Conservation (phyloP, 441 rosid species). For the Kokia cookei region DNA sequence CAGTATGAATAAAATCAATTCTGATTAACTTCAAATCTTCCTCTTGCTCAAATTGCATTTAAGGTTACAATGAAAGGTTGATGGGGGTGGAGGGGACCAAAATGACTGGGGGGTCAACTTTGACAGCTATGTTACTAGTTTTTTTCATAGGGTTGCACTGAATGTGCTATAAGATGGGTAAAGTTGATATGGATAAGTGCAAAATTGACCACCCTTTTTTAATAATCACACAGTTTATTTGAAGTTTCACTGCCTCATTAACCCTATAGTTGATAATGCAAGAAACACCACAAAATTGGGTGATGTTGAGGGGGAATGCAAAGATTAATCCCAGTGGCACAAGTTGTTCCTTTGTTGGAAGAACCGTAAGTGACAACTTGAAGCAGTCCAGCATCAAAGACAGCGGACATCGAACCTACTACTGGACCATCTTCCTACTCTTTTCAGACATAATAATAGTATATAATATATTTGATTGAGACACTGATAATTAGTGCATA, state of each 20-base stretch:
- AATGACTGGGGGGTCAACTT: neutral
- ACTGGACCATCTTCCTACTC: constrained; percentile 32
- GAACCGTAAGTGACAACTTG: constrained; percentile 19
- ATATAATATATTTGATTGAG: constrained; percentile 15
- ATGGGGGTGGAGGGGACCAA: constrained; percentile 29
- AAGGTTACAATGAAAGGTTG: constrained; percentile 3
- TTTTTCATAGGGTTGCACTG: too few species aligned
- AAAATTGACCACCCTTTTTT: neutral
- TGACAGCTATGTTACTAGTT: too few species aligned
- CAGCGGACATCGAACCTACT: constrained; percentile 14
- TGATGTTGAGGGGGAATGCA: neutral
- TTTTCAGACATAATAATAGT: constrained; percentile 9
- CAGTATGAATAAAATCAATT: constrained; percentile 34
- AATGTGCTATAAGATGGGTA: constrained; percentile 10
- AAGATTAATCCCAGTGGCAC: constrained; percentile 4
- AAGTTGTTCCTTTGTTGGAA: constrained; percentile 23
- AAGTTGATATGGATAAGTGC: neutral
- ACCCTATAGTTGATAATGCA: neutral
- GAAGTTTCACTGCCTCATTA: neutral
- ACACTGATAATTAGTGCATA: constrained; percentile 19
- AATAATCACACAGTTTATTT: neutral
- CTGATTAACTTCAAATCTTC: constrained; percentile 12
- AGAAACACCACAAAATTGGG: constrained; percentile 4
- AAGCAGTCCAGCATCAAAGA: constrained; percentile 7
- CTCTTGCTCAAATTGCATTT: neutral